phyloP scores from a whole-genome alignment of 441 rosid genomes.

The Adansonia madagascariensis region DNA sequence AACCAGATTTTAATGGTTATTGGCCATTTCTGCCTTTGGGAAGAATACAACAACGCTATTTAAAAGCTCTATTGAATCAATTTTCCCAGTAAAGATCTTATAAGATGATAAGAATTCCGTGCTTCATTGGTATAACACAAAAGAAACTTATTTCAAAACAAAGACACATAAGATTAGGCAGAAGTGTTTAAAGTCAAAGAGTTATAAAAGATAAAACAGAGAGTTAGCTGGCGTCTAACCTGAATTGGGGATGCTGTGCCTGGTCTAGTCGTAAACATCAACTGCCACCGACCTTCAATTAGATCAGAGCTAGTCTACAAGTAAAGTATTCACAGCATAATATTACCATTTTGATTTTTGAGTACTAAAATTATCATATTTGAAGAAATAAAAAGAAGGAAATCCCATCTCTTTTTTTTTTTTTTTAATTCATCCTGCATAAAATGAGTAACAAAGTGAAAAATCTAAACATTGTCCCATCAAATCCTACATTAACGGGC shows the following conservation, averaged over 20 bases:
- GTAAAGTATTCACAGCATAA: conserved; percentile 11
- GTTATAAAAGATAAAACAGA: not conserved
- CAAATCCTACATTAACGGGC: not conserved
- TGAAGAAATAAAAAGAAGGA: not conserved
- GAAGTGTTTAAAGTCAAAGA: not conserved
- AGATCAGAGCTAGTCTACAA: conserved; percentile 69
- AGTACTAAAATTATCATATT: not conserved
- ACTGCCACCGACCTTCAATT: conserved; percentile 87
- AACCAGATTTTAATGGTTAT: not conserved
- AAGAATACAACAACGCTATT: not conserved
- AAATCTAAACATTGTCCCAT: not conserved
- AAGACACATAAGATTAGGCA: not conserved
- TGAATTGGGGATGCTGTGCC: conserved; percentile 96
- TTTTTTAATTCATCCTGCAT: not conserved
- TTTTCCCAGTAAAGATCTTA: not conserved
- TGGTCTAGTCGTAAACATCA: conserved; percentile 94
- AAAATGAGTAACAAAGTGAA: not conserved
- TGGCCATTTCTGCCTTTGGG: not conserved
- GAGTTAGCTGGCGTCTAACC: conserved; percentile 38
- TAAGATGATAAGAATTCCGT: not conserved
- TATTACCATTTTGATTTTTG: not conserved
- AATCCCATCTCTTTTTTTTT: not conserved
- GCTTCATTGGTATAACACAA: not conserved
- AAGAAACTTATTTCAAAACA: not conserved
- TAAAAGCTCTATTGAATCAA: not conserved